These are phyloP conservation scores for Cladophialophora carrionii DNA, from an alignment of 2,329 filamentous ascomycete genomes.

Conservation along the genomic window DNA sequence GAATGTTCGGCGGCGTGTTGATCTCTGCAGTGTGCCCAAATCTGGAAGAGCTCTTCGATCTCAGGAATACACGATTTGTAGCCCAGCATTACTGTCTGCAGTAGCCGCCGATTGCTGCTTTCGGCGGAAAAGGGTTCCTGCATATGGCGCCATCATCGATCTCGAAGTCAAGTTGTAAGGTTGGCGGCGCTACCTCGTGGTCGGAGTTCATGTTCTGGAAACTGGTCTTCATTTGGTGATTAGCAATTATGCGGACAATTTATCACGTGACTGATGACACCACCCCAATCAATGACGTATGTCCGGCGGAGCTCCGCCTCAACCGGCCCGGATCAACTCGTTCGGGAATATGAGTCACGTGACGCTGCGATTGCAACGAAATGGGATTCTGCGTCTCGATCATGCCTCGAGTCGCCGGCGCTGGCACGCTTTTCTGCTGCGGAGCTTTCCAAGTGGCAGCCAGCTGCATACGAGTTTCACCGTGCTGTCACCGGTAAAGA, in stretches of 20 bases:
- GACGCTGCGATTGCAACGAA: not conserved
- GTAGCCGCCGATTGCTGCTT: not conserved
- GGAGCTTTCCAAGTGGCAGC: not conserved
- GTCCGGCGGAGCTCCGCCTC: not conserved
- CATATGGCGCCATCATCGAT: not conserved
- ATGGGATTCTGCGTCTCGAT: not conserved
- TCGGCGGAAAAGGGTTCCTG: not conserved
- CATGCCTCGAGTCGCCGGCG: no score
- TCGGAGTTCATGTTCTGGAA: not conserved
- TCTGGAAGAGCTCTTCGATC: not conserved
- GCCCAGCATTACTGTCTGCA: not conserved
- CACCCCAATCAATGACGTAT: not conserved
- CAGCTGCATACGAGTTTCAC: no score
- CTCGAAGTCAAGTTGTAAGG: not conserved
- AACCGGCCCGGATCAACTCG: not conserved
- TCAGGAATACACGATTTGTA: not conserved
- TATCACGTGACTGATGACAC: not conserved
- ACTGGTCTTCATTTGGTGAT: not conserved
- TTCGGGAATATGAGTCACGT: no score
- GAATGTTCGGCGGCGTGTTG: not conserved
- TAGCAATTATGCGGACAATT: not conserved
- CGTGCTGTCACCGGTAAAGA: not conserved
- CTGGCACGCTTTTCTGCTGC: not conserved
- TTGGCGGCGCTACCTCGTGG: no score
- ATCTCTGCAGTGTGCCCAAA: not conserved